Evolutionary conservation across 768 basidiomycete species (phyloP).

Genomic region (Leccinum subtestaceum): DNA sequence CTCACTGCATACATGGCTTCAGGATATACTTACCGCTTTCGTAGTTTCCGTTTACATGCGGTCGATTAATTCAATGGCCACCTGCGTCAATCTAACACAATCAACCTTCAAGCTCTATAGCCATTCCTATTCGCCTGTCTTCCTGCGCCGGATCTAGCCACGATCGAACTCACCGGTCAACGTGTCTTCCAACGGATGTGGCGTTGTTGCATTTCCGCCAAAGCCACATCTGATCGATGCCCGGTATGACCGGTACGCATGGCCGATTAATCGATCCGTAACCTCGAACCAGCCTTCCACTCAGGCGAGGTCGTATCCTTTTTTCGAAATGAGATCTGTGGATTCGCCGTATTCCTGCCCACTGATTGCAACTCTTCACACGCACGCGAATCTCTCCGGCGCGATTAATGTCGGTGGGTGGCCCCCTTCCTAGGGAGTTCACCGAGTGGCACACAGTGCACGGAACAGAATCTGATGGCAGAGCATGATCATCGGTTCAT

Average conservation of each 20-base stretch:
- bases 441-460: slow-evolving; percentile 1
- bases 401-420: not conserved
- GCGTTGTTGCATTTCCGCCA: slow-evolving; percentile 5
- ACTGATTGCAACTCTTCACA: not conserved
- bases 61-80: not conserved
- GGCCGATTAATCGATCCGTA: not conserved
- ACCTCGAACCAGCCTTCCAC: not conserved
- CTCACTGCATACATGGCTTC: not conserved
- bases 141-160: not conserved
- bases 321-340: not conserved
- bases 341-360: slow-evolving; percentile 10
- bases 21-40: not conserved
- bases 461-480: not conserved
- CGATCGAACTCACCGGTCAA: not conserved
- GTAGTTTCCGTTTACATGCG: not conserved
- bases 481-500: not conserved
- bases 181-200: not conserved
- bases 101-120: not conserved
- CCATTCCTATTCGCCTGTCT: not conserved
- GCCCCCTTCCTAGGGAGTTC: not conserved
- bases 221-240: slow-evolving; percentile 4
- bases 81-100: not conserved
- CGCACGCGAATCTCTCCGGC: slow-evolving; percentile 9
- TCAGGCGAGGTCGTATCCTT: slow-evolving; percentile 1
- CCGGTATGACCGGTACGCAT: slow-evolving; percentile 8